Percentiles rank a stretch among this genome's conserved stretches.
phyloP scores from a whole-genome alignment of 2,329 filamentous ascomycete genomes.

The Lasiodiplodia hormozganensis region DNA sequence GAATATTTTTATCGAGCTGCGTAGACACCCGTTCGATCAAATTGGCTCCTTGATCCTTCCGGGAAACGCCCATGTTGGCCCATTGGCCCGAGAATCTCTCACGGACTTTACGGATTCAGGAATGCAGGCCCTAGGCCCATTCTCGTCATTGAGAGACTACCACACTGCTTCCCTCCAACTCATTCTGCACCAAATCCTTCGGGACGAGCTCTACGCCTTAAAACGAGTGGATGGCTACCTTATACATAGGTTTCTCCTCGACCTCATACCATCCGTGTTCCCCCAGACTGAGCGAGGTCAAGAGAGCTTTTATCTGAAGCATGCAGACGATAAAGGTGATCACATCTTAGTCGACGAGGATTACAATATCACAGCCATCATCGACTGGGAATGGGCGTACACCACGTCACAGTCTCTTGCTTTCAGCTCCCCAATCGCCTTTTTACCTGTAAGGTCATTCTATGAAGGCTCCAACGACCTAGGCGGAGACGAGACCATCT shows the following conservation, averaged over 20 bases:
- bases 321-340: conserved; percentile 58
- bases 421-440: conserved; percentile 52
- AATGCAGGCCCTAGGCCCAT: conserved; percentile 46
- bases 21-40: conserved; percentile 45
- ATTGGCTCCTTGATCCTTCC: conserved; percentile 45
- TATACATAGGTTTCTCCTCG: conserved; percentile 52
- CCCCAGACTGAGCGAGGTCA: conserved; percentile 17
- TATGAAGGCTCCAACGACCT: conserved; percentile 47
- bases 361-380: conserved; percentile 57
- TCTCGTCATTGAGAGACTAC: conserved; percentile 42
- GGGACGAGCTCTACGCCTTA: conserved; percentile 47
- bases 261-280: conserved; percentile 38
- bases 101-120: conserved; percentile 41
- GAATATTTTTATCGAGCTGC: conserved; percentile 50
- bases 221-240: conserved; percentile 47
- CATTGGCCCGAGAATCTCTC: conserved; percentile 50
- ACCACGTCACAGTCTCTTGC: conserved; percentile 46
- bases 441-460: conserved; percentile 52
- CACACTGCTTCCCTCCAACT: conserved; percentile 33
- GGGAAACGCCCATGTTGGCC: conserved; percentile 38
- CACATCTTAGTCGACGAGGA: conserved; percentile 56
- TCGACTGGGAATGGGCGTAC: conserved; percentile 53
- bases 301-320: conserved; percentile 52
- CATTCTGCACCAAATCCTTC: conserved; percentile 40
- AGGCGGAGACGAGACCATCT: conserved; percentile 42